Evolutionary conservation across 1,284 basidiomycete species (phyloP), one percentile per base, ranked within the genome.

Genomic region (Coriolopsis trogii): DNA sequence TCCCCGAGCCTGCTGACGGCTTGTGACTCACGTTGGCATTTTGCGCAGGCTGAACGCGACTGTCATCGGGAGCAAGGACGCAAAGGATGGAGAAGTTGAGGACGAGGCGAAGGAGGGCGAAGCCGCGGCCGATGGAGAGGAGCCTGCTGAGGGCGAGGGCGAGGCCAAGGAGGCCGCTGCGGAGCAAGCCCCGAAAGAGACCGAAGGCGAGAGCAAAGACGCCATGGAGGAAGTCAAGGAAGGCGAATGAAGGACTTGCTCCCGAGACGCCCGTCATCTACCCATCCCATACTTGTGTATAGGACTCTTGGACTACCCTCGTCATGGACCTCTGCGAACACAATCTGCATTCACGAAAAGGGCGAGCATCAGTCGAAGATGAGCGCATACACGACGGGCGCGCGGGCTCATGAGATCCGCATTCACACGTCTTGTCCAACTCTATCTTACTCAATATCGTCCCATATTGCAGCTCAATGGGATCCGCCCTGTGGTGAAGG

Each of bases 31-130:
- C 45, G 25, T 10, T n/a, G n/a, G n/a, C n/a, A n/a, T n/a, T n/a
- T n/a, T n/a, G n/a, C n/a, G 39, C 53, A 89, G 87, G n/a, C 79
- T 90, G 60, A 91, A 89, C 65, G 88, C 88, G 21, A 86, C 84
- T 21, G 88, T 91, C 24, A 63, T 87, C 30, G 88, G 87, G 1
- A 90, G 87, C 69, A 91, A 90, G 69, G 74, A 74, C 37, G 75
- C 76, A 9, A 74, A 73, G 54, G 74, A 75, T 25, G 72, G 63
- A 15, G 74, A 63, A 4, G 70, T 53, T 3, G 64, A 64, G 10
- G 64, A 66, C 9, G 66, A 59, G 21, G 58, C 59, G 15, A 55
- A 57, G 31, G 53, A 57, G 31, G 53, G 41, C 10, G 53, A 45
- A 18, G 51, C 48, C 13, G 44, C 44, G 7, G 55, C 46, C 18